Percentiles rank a stretch among this genome's conserved stretches.
These are phyloP conservation scores for Penicillium paradoxum DNA, from an alignment of 495 filamentous ascomycete genomes.

Conservation along the genomic window DNA sequence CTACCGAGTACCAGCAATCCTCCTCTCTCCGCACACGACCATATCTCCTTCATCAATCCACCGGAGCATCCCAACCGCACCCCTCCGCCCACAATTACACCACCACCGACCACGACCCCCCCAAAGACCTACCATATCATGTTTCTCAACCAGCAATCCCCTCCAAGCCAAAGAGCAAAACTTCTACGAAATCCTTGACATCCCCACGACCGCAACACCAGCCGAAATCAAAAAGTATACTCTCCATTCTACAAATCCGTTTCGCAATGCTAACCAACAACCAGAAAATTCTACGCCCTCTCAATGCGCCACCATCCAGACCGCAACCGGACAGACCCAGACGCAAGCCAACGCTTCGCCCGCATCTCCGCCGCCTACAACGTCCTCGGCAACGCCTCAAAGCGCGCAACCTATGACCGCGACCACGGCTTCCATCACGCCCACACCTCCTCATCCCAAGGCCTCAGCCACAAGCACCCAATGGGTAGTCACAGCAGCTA, in stretches of 20 bases:
- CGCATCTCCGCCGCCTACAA: slow-evolving; percentile 83
- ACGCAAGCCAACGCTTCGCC: slow-evolving; percentile 74
- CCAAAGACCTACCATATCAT: neutral
- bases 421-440: slow-evolving; percentile 44
- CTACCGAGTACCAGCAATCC: slow-evolving; percentile 3
- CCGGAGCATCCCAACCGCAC: slow-evolving; percentile 3
- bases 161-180: slow-evolving; percentile 43
- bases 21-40: slow-evolving; percentile 1
- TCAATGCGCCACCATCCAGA: slow-evolving; percentile 94
- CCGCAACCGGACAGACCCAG: slow-evolving; percentile 71
- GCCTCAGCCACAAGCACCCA: slow-evolving; percentile 39
- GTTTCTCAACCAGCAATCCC: slow-evolving; percentile 42
- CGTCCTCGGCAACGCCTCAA: slow-evolving; percentile 62
- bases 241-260: neutral
- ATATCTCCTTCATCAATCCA: neutral
- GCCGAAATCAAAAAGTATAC: slow-evolving; percentile 79
- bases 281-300: slow-evolving; percentile 77
- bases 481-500: slow-evolving; percentile 42
- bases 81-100: slow-evolving; percentile 8
- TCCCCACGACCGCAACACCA: slow-evolving; percentile 61
- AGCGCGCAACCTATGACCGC: slow-evolving; percentile 75
- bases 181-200: slow-evolving; percentile 76
- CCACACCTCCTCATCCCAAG: slow-evolving; percentile 33
- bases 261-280: slow-evolving; percentile 1
- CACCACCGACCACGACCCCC: slow-evolving; percentile 1